These are phyloP conservation scores for Amoebophrya sp. DNA, from an alignment of 169 alveolate genomes.

Conservation along the genomic window DNA sequence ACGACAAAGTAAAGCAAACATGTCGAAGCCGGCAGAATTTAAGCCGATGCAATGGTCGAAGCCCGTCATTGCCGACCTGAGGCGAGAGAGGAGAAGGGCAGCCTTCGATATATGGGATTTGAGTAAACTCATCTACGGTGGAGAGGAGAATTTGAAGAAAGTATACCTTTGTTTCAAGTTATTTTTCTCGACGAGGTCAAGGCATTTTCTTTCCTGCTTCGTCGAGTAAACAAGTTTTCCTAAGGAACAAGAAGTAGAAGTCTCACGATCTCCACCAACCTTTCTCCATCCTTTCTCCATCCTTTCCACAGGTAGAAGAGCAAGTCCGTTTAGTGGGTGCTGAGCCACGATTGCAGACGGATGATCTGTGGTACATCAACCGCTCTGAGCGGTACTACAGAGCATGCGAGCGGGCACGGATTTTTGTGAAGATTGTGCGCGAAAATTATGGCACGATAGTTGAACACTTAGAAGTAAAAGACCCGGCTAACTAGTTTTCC, in stretches of 20 bases:
- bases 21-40: not conserved
- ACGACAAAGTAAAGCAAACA: no score
- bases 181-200: no score
- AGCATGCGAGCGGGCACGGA: constrained; percentile 43
- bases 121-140: not conserved
- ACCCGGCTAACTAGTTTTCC: not conserved
- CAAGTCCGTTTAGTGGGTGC: not conserved
- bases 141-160: not conserved
- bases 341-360: not conserved
- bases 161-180: no score
- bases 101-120: not conserved
- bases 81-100: not conserved
- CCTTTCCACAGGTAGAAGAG: no score
- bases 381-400: constrained; percentile 32
- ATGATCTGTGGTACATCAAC: constrained; percentile 18
- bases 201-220: no score
- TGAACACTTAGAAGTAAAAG: not conserved
- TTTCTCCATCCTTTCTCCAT: no score
- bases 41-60: constrained; percentile 25
- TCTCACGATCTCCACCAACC: no score
- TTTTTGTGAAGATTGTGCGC: constrained; percentile 27
- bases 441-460: not conserved
- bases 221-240: no score
- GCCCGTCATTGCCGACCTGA: not conserved
- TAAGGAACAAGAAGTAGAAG: no score